These are phyloP conservation scores for Neoarthrinium moseri DNA, from an alignment of 2,329 filamentous ascomycete species.

Conservation along the genomic window DNA sequence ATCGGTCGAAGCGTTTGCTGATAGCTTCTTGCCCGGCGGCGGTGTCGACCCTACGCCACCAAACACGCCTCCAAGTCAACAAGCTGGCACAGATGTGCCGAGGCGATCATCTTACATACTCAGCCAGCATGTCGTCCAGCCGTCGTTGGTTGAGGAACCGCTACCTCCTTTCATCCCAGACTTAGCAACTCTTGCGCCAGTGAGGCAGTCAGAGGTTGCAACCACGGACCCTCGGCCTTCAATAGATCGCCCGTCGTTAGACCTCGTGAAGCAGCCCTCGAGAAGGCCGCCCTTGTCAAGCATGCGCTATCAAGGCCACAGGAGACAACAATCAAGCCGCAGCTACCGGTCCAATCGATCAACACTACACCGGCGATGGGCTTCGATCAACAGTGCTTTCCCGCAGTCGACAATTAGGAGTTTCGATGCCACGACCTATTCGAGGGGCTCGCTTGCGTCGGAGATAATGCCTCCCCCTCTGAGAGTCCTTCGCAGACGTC, in stretches of 20 bases:
- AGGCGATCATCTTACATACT: conserved; percentile 56
- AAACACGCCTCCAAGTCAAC: conserved; percentile 53
- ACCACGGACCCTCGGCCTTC: conserved; percentile 26
- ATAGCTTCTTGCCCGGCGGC: conserved; percentile 46
- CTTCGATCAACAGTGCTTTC: conserved; percentile 59
- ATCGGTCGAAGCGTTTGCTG: conserved; percentile 53
- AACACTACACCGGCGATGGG: conserved; percentile 52
- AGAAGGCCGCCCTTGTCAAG: conserved; percentile 32
- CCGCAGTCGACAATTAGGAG: conserved; percentile 53
- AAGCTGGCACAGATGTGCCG: conserved; percentile 38
- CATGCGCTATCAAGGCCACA: conserved; percentile 31
- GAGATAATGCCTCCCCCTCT: conserved; percentile 50
- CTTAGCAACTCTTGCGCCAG: conserved; percentile 35
- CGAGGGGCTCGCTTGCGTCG: conserved; percentile 48
- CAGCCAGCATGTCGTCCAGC: conserved; percentile 41
- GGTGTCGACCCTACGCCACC: conserved; percentile 58
- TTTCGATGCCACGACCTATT: conserved; percentile 60
- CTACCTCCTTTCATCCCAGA: conserved; percentile 50
- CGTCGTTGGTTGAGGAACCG: conserved; percentile 35
- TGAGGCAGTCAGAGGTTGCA: conserved; percentile 29
- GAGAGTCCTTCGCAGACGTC: conserved; percentile 67
- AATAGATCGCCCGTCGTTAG: conserved; percentile 24
- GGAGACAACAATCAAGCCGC: conserved; percentile 45
- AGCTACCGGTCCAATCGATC: conserved; percentile 51
- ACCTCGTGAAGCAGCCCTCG: conserved; percentile 26